These are phyloP conservation scores for Podaxis rugospora DNA, from an alignment of 768 basidiomycete species.

Conservation along the genomic window DNA sequence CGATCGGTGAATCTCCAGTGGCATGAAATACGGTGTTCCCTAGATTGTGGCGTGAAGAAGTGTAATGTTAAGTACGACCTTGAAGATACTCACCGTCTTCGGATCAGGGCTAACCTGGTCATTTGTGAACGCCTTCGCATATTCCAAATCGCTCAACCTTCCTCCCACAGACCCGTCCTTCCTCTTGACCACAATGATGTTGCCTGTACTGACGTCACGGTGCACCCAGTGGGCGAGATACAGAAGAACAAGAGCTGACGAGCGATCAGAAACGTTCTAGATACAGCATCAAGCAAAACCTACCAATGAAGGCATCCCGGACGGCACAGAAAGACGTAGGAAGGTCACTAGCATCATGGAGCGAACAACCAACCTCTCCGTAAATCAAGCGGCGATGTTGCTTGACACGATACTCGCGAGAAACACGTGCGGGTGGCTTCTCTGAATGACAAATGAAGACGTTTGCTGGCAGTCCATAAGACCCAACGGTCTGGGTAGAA, in stretches of 20 bases:
- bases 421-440: neutral
- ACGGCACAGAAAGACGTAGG: neutral
- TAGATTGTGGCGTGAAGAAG: neutral
- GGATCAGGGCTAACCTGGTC: neutral
- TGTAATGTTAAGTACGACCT: neutral
- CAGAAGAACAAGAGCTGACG: slow-evolving; percentile 9
- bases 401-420: neutral
- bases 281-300: neutral
- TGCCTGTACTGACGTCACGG: slow-evolving; percentile 10
- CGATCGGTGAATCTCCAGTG: slow-evolving; percentile 5
- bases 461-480: neutral
- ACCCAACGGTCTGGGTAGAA: neutral
- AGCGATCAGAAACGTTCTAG: neutral
- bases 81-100: neutral
- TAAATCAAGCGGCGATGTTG: neutral
- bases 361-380: neutral
- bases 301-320: neutral
- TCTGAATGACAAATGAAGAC: neutral
- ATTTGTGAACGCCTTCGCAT: neutral
- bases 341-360: slow-evolving; percentile 25
- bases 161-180: neutral
- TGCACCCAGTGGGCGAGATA: slow-evolving; percentile 12
- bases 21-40: slow-evolving; percentile 14
- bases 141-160: slow-evolving; percentile 9
- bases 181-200: slow-evolving; percentile 4